Evolutionary conservation across 495 filamentous ascomycete species (phyloP), one percentile per base, ranked within the genome.

Genomic region (Penicillium paxilli): DNA sequence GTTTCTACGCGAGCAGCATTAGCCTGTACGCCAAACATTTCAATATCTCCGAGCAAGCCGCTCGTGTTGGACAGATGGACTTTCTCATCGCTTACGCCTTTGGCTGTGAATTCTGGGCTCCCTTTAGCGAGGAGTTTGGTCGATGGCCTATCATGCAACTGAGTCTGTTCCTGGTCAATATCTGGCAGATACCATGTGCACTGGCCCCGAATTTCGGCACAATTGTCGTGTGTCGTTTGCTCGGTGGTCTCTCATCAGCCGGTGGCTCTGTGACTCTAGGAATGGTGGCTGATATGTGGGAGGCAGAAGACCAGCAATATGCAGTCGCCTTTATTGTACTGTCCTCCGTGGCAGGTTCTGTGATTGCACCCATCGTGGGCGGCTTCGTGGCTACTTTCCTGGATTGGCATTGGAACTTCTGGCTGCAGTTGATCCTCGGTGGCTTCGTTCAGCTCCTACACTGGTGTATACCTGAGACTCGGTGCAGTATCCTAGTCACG

Each of bases 231-330:
- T 80, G 80, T 44, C 81, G 89, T 7, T 76, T 79, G 7, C 73
- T 93, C 0, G 89, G 88, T 11, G 89, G 89, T 44, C 68, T 92
- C 1, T 86, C 83, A 12, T 87, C 87, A 0, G 89, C 89, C 4
- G 89, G 89, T 30, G 89, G 89, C 30, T 90, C 87, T 19, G 89
- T 93, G 48, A 93, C 89, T 0, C 80, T 93, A 1, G 89, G 89
- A 16, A 90, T 93, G 87, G 82, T 90, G n/a, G 89, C 89, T 22
- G 89, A 93, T 58, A 81, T 92, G 78, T 93, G 82, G 75, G 85
- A 91, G 55, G 66, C 87, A 3, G 81, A 90, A 51, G 74, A 79
- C 11, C 89, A 92, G 63, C 67, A 72, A 35, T 77, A 66, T 38
- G 88, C 87, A 1, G 84, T 90, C 20, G 87, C 88, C 0, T 92